Evolutionary conservation across 305 asterid species (phyloP).

Genomic region (Fraxinus baroniana): DNA sequence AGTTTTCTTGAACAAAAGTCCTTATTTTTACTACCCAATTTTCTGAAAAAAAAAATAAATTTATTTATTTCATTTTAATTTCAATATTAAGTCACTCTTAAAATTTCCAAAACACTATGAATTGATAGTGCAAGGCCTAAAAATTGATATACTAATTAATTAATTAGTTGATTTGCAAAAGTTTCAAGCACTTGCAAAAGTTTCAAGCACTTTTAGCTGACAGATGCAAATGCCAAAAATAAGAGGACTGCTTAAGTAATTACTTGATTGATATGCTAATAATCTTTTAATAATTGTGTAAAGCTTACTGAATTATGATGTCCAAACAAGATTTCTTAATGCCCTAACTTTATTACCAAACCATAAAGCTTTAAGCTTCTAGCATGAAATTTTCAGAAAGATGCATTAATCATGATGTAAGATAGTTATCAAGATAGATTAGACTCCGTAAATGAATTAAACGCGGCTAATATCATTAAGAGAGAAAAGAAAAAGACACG

Average conservation of each 20-base stretch:
- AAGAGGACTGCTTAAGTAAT: background rate
- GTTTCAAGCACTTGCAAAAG: background rate
- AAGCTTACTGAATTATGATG: background rate
- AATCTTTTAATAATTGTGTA: background rate
- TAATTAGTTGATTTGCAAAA: background rate
- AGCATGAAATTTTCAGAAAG: background rate
- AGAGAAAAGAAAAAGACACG: too few species aligned
- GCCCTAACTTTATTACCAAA: background rate
- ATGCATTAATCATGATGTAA: background rate
- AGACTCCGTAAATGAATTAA: background rate
- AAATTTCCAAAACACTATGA: background rate
- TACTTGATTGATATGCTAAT: background rate
- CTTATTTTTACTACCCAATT: background rate
- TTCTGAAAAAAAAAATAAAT: too few species aligned
- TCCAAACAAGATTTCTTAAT: background rate
- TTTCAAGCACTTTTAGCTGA: background rate
- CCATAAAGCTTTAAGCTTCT: background rate
- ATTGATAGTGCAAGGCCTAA: background rate
- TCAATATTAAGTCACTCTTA: background rate
- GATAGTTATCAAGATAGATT: background rate
- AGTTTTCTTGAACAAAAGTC: background rate
- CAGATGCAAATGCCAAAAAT: background rate
- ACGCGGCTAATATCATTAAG: background rate
- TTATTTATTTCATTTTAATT: too few species aligned
- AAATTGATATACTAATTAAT: background rate